Evolutionary conservation across 1,284 basidiomycete genomes (phyloP).

Genomic region (Ceratobasidium theobromae): DNA sequence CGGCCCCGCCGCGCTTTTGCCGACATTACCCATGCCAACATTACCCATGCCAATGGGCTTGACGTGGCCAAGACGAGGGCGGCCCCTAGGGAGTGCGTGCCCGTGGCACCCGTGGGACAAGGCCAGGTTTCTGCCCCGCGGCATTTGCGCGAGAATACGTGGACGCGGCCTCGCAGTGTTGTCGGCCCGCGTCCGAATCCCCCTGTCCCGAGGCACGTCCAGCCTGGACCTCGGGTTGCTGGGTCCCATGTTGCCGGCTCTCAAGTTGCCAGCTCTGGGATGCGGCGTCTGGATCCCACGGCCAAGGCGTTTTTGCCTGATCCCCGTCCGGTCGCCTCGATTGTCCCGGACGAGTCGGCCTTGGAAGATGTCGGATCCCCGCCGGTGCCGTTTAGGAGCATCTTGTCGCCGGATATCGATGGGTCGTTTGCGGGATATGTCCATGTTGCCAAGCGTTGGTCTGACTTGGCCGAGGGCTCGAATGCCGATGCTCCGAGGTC

Average conservation of each 20-base stretch:
- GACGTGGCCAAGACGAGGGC: neutral
- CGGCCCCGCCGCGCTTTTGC: neutral
- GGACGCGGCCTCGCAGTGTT: conserved; percentile 13
- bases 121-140: neutral
- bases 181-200: conserved; percentile 22
- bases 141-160: neutral
- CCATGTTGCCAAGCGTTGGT: conserved; percentile 4
- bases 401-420: conserved; percentile 12
- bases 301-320: neutral
- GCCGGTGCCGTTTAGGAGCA: conserved; percentile 5
- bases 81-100: neutral
- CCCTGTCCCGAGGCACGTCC: neutral
- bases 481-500: neutral
- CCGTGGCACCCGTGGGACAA: neutral
- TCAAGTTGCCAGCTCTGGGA: too few species aligned
- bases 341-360: neutral
- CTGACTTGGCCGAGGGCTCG: neutral
- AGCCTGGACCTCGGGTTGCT: neutral
- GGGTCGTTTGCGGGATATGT: neutral
- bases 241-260: too few species aligned
- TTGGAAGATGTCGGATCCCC: neutral
- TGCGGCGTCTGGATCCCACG: neutral
- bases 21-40: conserved; percentile 8
- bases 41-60: neutral
- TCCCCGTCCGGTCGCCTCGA: too few species aligned